These are phyloP conservation scores for Clonostachys sp. DNA, from an alignment of 2,329 filamentous ascomycete species.

Conservation along the genomic window DNA sequence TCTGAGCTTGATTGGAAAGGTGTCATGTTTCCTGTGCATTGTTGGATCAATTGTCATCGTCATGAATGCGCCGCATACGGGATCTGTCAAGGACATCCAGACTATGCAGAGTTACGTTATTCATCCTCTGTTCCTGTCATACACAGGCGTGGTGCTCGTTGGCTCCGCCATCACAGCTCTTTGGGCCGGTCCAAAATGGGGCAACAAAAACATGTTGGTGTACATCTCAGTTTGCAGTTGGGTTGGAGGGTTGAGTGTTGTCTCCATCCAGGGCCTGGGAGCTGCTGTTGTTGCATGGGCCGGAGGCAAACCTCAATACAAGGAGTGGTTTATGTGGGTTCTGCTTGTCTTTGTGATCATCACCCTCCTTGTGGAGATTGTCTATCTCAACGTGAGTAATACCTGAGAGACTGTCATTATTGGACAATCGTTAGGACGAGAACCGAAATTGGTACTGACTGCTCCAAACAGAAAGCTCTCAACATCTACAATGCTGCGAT, in stretches of 20 bases:
- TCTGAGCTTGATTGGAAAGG: slow-evolving; percentile 91
- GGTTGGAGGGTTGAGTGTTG: slow-evolving; percentile 90
- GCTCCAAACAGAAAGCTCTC: slow-evolving; percentile 77
- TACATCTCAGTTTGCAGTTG: slow-evolving; percentile 96
- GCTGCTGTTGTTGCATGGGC: slow-evolving; percentile 84
- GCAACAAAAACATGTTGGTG: slow-evolving; percentile 96
- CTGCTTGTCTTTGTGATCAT: slow-evolving; percentile 82
- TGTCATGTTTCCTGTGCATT: slow-evolving; percentile 93
- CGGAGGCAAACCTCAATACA: slow-evolving; percentile 80
- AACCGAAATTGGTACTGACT: slow-evolving; percentile 19
- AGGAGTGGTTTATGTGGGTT: slow-evolving; percentile 95
- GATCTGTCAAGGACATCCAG: slow-evolving; percentile 81
- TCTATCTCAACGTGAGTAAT: slow-evolving; percentile 86
- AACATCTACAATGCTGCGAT: slow-evolving; percentile 96
- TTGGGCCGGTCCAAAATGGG: slow-evolving; percentile 82
- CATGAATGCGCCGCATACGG: slow-evolving; percentile 84
- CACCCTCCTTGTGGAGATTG: slow-evolving; percentile 90
- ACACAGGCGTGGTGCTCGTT: slow-evolving; percentile 77
- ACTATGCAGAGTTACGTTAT: slow-evolving; percentile 89
- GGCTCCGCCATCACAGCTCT: slow-evolving; percentile 68
- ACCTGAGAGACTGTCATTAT: not conserved
- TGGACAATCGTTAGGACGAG: not conserved
- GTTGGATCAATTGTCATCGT: slow-evolving; percentile 91
- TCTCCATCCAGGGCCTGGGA: slow-evolving; percentile 88
- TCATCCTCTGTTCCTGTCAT: slow-evolving; percentile 78